Evolutionary conservation across 164 flowering plant species (phyloP), one percentile per base, ranked within the genome.

Genomic region (Aristolochia fimbriata): DNA sequence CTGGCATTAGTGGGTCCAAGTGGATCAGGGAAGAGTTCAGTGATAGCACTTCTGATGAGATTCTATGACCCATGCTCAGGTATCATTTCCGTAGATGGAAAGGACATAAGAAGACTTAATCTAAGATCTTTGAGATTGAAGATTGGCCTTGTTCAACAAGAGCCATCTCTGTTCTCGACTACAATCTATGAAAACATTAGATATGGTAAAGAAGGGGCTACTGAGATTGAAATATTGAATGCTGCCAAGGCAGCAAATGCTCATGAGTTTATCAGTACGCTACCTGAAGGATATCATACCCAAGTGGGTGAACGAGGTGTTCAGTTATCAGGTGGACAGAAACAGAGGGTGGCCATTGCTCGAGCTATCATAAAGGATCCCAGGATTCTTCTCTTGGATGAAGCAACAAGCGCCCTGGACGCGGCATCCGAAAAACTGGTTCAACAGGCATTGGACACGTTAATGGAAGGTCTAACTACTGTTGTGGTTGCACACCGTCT

Each of bases 261-360:
- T 31, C 83, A 87, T 62, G 79, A 53, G 15, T 90, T 90, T 71
- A 89, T 89, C 22, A 78, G 83, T 59, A 59, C 76, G 74, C 75
- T 88, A 83, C 84, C 87, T 4, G 78, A 80, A 16, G 85, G 91
- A 0, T 88, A 88, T 62, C 58, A 76, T n/a, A 81, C 92, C 17
- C 71, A 89, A 81, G 91, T 87, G 3, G 97, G 97, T 0, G 96
- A 90, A 67, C 70, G 93, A 60, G 97, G 93, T 0, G 80, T 81
- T 12, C 97, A 86, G 61, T 80, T 90, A 81, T 90, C 95, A 2
- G 97, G 97, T 15, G 97, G 97, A 16, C 91, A 89, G 48, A 89
- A 89, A 62, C 97, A 89, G 61, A 81, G 97, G 58, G 85, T 89
- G 15, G 94, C 94, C n/a, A 89, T 89, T 2, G 97, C 97, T 4